Base-by-base conservation (phyloP, 176 grass and related monocot genomes). In the Carex parvula region DNA sequence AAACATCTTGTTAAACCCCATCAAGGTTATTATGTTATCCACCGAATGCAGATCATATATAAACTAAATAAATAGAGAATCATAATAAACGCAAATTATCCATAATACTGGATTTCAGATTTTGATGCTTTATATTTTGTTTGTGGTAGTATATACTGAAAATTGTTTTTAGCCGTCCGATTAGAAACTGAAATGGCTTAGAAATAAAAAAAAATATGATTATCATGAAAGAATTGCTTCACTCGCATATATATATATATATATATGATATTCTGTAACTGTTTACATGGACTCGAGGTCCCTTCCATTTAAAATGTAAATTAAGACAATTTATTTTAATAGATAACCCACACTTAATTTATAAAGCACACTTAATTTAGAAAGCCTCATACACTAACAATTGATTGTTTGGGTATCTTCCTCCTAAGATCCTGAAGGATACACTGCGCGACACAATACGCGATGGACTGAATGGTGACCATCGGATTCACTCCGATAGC, bases 401-500 rank as follows among this genome's bases (percentile, higher is more conserved):
- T 44, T 59, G 79, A 44, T 63, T 65, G 61, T 67, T 82, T 82
- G 11, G 80, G 60, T 46, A 67, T 82, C 80, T 82, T 67, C 46
- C 80, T 62, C 8, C 39, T 3, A 22, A 82, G 80, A 3, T 82
- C 61, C 32, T 91, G 22, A 0, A 87, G 86, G 33, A 98, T 90
- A 15, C 65, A 85, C 2, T 90, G 78, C 33, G 95, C 81, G 78
- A 94, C 79, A 84, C 91, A 95, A 87, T 92, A 93, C 0, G 96
- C 91, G 15, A 84, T 78, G 21, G 96, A 87, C 66, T 99, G 88
- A 18, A 95, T 93, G 39, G 96, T 99, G 84, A 98, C 87, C 96
- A 98, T 95, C 1, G 91, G 96, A 90, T 99, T 99, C 0, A 99
- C 87, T 24, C 96, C 96, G 8, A 99, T 82, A 5, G 93, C 96